These are phyloP conservation scores for Populus tomentosa DNA, from an alignment of 441 rosid species.

Conservation along the genomic window DNA sequence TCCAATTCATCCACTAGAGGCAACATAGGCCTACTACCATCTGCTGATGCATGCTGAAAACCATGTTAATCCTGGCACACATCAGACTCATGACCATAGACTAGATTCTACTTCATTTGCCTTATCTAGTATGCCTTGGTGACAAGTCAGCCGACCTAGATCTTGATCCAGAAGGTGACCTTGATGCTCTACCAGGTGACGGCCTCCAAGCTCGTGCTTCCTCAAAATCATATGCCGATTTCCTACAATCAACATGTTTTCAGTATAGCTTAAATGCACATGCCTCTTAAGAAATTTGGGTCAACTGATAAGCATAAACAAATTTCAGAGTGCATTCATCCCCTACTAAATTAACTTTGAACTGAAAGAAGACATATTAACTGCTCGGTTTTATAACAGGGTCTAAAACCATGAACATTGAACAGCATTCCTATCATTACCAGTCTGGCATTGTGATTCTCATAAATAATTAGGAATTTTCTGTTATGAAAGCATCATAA, in stretches of 20 bases:
- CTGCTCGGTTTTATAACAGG: background rate
- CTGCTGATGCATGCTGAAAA: background rate
- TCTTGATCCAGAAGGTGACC: slow-evolving; percentile 81
- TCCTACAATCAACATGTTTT: slow-evolving; percentile 31
- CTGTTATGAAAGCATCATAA: background rate
- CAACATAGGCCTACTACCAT: background rate
- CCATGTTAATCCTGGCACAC: background rate
- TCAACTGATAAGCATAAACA: background rate
- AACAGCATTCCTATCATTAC: background rate
- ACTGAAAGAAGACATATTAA: background rate
- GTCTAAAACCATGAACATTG: too few relatives aligned
- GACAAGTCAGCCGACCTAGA: slow-evolving; percentile 70
- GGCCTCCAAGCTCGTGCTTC: slow-evolving; percentile 46
- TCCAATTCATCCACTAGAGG: background rate
- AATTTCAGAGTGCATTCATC: background rate
- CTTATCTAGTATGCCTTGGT: slow-evolving; percentile 33
- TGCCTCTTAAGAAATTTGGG: background rate
- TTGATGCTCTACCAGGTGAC: slow-evolving; percentile 46
- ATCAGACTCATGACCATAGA: background rate
- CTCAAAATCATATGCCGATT: slow-evolving; percentile 43
- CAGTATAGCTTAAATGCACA: background rate
- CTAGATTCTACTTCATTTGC: background rate
- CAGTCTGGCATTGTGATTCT: background rate
- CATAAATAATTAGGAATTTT: background rate
- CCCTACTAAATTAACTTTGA: background rate